These are phyloP conservation scores for Microcera coccophila DNA, from an alignment of 2,329 filamentous ascomycete genomes.

Conservation along the genomic window DNA sequence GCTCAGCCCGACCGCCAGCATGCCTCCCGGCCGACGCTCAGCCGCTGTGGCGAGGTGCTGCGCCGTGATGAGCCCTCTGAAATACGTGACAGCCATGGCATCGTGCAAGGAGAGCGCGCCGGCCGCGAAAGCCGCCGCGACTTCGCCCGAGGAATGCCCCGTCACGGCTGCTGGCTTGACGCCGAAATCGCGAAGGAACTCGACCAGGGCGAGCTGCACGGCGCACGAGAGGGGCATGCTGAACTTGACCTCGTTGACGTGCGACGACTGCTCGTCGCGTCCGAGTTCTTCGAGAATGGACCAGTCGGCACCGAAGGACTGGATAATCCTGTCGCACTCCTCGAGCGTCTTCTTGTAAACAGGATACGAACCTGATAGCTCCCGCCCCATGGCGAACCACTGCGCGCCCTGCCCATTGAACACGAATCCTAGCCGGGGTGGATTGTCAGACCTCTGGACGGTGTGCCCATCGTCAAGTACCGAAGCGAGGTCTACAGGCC, in stretches of 20 bases:
- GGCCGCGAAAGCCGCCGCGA: slow-evolving; percentile 44
- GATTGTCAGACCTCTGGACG: too few species aligned
- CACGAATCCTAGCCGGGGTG: slow-evolving; percentile 18
- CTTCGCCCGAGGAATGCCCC: slow-evolving; percentile 48
- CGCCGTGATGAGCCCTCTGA: slow-evolving; percentile 43
- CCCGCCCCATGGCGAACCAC: slow-evolving; percentile 30
- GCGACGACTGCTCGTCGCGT: neutral
- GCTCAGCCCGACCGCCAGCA: slow-evolving; percentile 53
- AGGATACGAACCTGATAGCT: slow-evolving; percentile 30
- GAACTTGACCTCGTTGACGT: slow-evolving; percentile 34
- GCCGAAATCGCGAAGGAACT: slow-evolving; percentile 42
- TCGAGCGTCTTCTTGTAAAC: slow-evolving; percentile 2
- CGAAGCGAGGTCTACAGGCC: too few species aligned
- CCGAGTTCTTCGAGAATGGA: neutral
- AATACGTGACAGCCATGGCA: slow-evolving; percentile 48
- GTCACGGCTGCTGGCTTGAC: slow-evolving; percentile 38
- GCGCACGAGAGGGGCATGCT: slow-evolving; percentile 44
- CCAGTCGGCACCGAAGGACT: slow-evolving; percentile 8
- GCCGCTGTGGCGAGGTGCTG: slow-evolving; percentile 39
- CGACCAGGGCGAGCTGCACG: slow-evolving; percentile 45
- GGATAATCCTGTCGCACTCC: slow-evolving; percentile 14
- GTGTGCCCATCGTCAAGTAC: slow-evolving; percentile 19
- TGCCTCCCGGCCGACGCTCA: slow-evolving; percentile 43
- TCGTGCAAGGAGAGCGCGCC: slow-evolving; percentile 43
- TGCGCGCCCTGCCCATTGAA: slow-evolving; percentile 37